phyloP scores from a whole-genome alignment of 345 rosid species.

The Aquilaria sinensis region DNA sequence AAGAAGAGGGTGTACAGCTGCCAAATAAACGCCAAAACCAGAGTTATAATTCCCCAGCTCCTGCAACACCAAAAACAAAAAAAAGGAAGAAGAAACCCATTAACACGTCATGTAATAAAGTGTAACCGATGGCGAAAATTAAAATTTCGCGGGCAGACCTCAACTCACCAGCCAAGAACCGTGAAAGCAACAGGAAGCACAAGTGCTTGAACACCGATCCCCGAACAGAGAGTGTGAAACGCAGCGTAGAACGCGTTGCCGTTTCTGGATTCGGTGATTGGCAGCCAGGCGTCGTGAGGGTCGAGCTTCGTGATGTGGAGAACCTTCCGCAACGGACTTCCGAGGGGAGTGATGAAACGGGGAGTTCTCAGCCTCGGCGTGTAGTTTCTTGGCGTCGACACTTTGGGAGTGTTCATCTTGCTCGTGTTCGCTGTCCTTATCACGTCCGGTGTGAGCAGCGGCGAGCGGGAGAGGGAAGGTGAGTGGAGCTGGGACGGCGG shows the following conservation, averaged over 20 bases:
- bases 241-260: slow-evolving; percentile 76
- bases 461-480: slow-evolving; percentile 61
- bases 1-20: slow-evolving; percentile 68
- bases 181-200: slow-evolving; percentile 86
- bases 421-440: slow-evolving; percentile 27
- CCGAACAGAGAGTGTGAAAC: slow-evolving; percentile 81
- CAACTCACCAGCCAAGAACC: slow-evolving; percentile 68
- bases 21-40: slow-evolving; percentile 65
- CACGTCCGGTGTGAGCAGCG: slow-evolving; percentile 34
- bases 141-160: too few species aligned
- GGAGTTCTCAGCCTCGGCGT: slow-evolving; percentile 56
- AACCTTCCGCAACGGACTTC: slow-evolving; percentile 48
- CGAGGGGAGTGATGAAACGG: slow-evolving; percentile 53
- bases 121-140: too few species aligned
- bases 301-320: slow-evolving; percentile 53
- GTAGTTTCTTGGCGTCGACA: slow-evolving; percentile 23
- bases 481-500: slow-evolving; percentile 74
- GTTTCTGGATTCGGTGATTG: slow-evolving; percentile 84
- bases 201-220: slow-evolving; percentile 82
- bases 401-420: slow-evolving; percentile 25
- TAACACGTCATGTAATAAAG: too few species aligned
- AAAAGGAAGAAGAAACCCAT: neutral
- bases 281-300: slow-evolving; percentile 82
- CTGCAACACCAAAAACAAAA: slow-evolving; percentile 18
- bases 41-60: slow-evolving; percentile 61